Conservation (phyloP, 2,329 filamentous ascomycete species). For the Simplicillium aogashimaense region DNA sequence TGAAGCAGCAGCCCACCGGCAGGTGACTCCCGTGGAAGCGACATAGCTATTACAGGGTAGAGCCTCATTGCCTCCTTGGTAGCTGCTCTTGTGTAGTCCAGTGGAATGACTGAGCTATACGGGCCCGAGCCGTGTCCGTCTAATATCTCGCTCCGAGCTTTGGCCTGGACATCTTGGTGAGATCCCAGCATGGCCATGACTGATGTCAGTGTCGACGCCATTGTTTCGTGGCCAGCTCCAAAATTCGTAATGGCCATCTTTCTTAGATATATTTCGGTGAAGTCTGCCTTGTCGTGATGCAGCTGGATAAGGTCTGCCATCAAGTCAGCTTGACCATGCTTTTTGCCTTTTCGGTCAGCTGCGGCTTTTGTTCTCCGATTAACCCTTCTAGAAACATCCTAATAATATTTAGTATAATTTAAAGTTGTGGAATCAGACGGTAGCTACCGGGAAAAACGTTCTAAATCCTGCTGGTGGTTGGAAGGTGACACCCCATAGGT, state of each 20-base stretch:
- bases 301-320: conserved; percentile 35
- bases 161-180: conserved; percentile 19
- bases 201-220: conserved; percentile 41
- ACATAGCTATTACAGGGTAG: conserved; percentile 41
- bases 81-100: conserved; percentile 30
- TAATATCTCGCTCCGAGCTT: conserved; percentile 21
- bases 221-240: conserved; percentile 44
- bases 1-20: conserved; percentile 24
- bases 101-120: conserved; percentile 7
- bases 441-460: conserved; percentile 38
- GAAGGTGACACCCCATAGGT: conserved; percentile 34
- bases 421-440: background rate
- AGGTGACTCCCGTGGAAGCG: conserved; percentile 36
- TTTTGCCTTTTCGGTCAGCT: conserved; percentile 15
- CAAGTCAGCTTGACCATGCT: conserved; percentile 27
- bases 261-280: conserved; percentile 35
- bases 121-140: conserved; percentile 9
- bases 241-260: conserved; percentile 46
- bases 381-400: conserved; percentile 25
- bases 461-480: conserved; percentile 30
- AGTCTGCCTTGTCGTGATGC: conserved; percentile 32
- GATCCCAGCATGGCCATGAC: conserved; percentile 35
- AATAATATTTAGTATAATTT: background rate
- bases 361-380: conserved; percentile 22
- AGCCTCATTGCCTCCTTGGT: conserved; percentile 42